Base-by-base conservation (phyloP, 1,284 basidiomycete species). In the Trametes pubescens region DNA sequence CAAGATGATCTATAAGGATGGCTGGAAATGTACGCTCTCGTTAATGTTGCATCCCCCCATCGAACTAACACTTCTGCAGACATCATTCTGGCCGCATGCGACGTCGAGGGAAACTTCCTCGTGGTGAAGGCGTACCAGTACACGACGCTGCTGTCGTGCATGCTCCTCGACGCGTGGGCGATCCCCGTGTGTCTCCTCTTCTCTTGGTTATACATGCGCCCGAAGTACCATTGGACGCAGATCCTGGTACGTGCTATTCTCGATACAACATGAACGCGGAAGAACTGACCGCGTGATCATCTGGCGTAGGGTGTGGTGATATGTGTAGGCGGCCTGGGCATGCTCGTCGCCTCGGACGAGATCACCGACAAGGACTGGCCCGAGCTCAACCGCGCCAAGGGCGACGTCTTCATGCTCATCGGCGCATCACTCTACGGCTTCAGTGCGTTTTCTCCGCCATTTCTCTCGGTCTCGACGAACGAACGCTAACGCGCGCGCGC, bases 141-240 rank as follows among this genome's bases (percentile, higher is more conserved):
- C 79, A 95, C 94, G 44, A 92, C 92, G 65, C 78, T 95, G 1
- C 79, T 95, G 43, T 94, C 93, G 0, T 93, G 91, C 76, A 93
- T 94, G 91, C 83, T 95, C 16, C 87, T 95, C 57, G 91, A 94
- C 73, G 90, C 93, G 54, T 94, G 92, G 93, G 93, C 93, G 0
- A 95, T 93, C 70, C 94, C 94, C 21, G 85, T 92, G 6, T 95
- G 93, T 75, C 79, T 95, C 73, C 84, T 92, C 77, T 88, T 94
- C 77, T 88, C 87, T 51, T 95, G 89, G 86, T 65, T 95, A 10
- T 94, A 92, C 75, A 88, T 94, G 85, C 86, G 90, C 34, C 86
- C 88, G 7, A 86, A 78, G 71, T 95, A 93, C 74, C 89, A 91
- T 66, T 93, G 90, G 90, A 91, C 91, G 0, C 93, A 95, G 77